Percentiles rank a stretch among this genome's conserved stretches.
These are phyloP conservation scores for Rhizopogon rudus DNA, from an alignment of 768 basidiomycete genomes.

Conservation along the genomic window DNA sequence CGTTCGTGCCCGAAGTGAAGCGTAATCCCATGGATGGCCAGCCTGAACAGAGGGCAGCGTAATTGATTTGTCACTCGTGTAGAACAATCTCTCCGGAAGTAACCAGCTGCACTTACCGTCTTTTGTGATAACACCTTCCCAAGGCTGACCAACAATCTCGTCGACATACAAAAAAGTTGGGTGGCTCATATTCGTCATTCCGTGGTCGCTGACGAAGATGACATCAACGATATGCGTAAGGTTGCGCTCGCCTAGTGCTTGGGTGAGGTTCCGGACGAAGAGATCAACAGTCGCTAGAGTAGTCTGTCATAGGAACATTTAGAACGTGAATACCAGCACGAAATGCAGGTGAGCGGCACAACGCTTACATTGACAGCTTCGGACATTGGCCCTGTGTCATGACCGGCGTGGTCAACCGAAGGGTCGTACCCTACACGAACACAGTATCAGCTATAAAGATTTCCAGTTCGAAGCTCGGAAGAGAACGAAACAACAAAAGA, in stretches of 20 bases:
- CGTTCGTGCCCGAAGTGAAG: constrained; percentile 55
- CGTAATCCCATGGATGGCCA: constrained; percentile 90
- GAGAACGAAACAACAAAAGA: background rate
- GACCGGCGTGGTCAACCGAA: constrained; percentile 82
- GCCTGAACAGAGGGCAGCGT: constrained; percentile 43
- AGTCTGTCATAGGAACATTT: constrained; percentile 31
- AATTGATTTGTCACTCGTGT: constrained; percentile 10
- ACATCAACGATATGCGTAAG: constrained; percentile 81
- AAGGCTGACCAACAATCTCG: constrained; percentile 64
- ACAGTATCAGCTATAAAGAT: background rate
- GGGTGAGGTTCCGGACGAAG: constrained; percentile 69
- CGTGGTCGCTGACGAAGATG: constrained; percentile 86
- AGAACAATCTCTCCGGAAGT: constrained; percentile 7
- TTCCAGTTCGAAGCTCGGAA: background rate
- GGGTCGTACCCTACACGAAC: constrained; percentile 68
- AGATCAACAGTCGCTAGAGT: constrained; percentile 65
- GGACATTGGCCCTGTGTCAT: constrained; percentile 64
- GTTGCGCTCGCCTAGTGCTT: constrained; percentile 61
- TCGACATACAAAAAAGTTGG: constrained; percentile 76
- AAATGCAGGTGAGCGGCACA: background rate
- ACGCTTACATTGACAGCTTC: constrained; percentile 62
- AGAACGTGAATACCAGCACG: background rate
- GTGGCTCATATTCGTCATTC: constrained; percentile 88
- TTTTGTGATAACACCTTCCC: constrained; percentile 37
- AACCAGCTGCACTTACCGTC: constrained; percentile 15